Evolutionary conservation across 768 basidiomycete genomes (phyloP), one percentile per base, ranked within the genome.

Genomic region (Trametes sanguinea): DNA sequence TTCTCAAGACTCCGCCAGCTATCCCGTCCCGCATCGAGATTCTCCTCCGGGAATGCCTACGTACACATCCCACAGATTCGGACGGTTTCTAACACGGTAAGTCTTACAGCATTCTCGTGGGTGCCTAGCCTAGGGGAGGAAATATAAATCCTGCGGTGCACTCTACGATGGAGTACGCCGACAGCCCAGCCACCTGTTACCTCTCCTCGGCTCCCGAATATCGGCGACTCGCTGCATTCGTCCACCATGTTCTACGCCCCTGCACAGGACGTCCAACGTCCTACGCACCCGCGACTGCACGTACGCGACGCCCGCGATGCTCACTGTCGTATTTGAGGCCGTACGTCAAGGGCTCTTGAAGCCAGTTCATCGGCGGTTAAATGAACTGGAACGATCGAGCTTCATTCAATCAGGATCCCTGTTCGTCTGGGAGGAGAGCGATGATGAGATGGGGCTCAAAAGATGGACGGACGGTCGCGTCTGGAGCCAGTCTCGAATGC

Each of bases 391-490:
- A 69, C 74, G 86, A 56, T 74, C 78, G 6, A 80, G 71, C 53
- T 80, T 79, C 66, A 83, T 89, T 59, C 77, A 76, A 51, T 83
- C 85, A 6, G 87, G 87, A 3, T 81, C 85, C 4, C 77, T 88
- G 32, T 89, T 88, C 68, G 85, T 88, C 47, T 89, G 87, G 87
- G 81, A 85, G 67, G 86, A 89, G 72, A 81, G 81, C 64, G 85
- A 87, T 51, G 85, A 87, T 62, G 86, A 87, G 51, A 78, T 78
- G 52, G 86, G 86, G 10, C 73, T 88, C 52, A 86, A 85, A 69
- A 76, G 87, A 64, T 88, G 86, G 86, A 89, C 87, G 51, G 87
- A 89, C 75, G 86, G 86, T 27, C 82, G 85, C 37, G 78, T 86
- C 45, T 87, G 85, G 86, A 85, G 85, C 54, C 85, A 86, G 71